Percentiles rank a stretch among this genome's conserved stretches.
Conservation (phyloP, 1,284 basidiomycete genomes). For the Vanrija sp. region DNA sequence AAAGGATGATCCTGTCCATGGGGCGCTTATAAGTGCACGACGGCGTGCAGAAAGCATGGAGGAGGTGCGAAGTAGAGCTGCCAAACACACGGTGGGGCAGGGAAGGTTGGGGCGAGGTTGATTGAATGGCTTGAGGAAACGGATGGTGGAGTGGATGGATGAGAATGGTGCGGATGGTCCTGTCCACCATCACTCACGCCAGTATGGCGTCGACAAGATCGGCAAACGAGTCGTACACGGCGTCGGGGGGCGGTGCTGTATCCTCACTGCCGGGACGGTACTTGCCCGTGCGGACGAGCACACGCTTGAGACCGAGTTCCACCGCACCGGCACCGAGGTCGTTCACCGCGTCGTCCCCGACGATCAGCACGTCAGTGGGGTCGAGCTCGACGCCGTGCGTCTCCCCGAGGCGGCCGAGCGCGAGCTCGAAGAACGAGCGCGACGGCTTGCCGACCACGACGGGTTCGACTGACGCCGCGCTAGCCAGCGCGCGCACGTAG, state of each 20-base stretch:
- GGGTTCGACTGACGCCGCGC: slow-evolving; percentile 54
- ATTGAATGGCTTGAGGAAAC: too few species aligned
- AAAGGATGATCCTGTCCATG: too few species aligned
- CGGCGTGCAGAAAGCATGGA: too few species aligned
- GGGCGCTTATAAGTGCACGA: too few species aligned
- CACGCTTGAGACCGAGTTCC: slow-evolving; percentile 60
- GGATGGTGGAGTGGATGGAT: too few species aligned
- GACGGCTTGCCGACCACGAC: slow-evolving; percentile 65
- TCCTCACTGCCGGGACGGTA: slow-evolving; percentile 31
- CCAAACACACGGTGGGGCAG: too few species aligned
- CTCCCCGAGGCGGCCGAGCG: slow-evolving; percentile 53
- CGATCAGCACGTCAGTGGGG: slow-evolving; percentile 53
- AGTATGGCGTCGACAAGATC: slow-evolving; percentile 55
- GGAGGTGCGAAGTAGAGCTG: too few species aligned
- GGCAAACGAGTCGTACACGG: slow-evolving; percentile 57
- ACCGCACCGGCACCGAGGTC: slow-evolving; percentile 64
- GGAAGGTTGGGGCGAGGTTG: too few species aligned
- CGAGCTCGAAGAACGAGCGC: slow-evolving; percentile 59
- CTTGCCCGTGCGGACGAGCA: slow-evolving; percentile 52
- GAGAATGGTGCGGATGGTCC: too few species aligned
- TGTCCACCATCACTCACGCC: background rate
- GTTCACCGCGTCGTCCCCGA: slow-evolving; percentile 64
- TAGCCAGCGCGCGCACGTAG: slow-evolving; percentile 63
- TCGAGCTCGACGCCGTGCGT: slow-evolving; percentile 27
- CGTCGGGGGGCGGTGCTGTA: slow-evolving; percentile 52